These are phyloP conservation scores for Clohesyomyces aquaticus DNA, from an alignment of 495 filamentous ascomycete species.

Conservation along the genomic window DNA sequence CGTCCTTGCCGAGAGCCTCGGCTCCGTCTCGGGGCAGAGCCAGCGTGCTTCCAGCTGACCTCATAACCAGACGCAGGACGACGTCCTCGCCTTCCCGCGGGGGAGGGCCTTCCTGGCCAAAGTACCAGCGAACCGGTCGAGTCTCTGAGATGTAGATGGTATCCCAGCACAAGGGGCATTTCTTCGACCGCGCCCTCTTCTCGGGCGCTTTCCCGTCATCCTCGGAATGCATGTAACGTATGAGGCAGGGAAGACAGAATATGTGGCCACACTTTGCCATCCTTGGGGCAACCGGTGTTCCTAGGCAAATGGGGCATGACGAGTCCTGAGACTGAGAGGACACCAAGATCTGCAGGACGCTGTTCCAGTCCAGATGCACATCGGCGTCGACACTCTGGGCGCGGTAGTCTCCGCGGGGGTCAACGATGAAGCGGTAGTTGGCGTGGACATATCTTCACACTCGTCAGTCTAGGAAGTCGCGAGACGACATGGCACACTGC, in stretches of 20 bases:
- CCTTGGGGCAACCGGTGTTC: slow-evolving; percentile 85
- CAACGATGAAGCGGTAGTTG: slow-evolving; percentile 95
- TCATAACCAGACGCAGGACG: slow-evolving; percentile 79
- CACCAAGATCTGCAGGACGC: slow-evolving; percentile 87
- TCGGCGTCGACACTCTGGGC: slow-evolving; percentile 85
- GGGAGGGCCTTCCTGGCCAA: slow-evolving; percentile 79
- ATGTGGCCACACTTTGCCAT: slow-evolving; percentile 99
- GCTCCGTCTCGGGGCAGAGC: slow-evolving; percentile 84
- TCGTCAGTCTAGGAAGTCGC: background rate
- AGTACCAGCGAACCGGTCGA: slow-evolving; percentile 88
- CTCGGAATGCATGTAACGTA: slow-evolving; percentile 91
- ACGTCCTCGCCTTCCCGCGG: slow-evolving; percentile 87
- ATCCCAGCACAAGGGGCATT: slow-evolving; percentile 96
- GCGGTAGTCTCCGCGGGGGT: slow-evolving; percentile 76
- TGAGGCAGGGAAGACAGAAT: slow-evolving; percentile 90
- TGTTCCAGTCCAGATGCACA: slow-evolving; percentile 86
- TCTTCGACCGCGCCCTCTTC: slow-evolving; percentile 83
- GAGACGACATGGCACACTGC: slow-evolving; percentile 4
- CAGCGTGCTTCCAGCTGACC: slow-evolving; percentile 77
- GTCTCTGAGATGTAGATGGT: slow-evolving; percentile 84
- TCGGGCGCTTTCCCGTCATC: slow-evolving; percentile 67
- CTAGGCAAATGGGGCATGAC: slow-evolving; percentile 92
- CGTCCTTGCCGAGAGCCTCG: slow-evolving; percentile 64
- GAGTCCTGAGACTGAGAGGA: slow-evolving; percentile 86
- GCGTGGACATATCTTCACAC: slow-evolving; percentile 80